Percentiles rank a stretch among this genome's conserved stretches.
phyloP scores from a whole-genome alignment of 2,329 filamentous ascomycete genomes.

The Calonectria leucothoes region DNA sequence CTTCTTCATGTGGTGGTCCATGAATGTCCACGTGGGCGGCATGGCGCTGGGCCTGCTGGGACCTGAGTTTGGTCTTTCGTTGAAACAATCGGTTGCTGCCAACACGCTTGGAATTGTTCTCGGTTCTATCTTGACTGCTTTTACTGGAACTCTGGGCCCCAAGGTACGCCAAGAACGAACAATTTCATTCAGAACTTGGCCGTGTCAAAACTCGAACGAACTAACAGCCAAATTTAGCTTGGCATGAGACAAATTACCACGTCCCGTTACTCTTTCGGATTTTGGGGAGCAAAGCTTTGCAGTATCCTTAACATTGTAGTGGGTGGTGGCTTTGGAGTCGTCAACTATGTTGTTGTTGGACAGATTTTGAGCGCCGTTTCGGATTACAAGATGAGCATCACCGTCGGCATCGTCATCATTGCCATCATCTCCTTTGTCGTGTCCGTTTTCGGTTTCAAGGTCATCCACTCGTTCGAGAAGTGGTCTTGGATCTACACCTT shows the following conservation, averaged over 20 bases:
- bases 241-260: slow-evolving; percentile 29
- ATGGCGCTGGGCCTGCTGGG: slow-evolving; percentile 12
- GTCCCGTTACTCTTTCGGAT: slow-evolving; percentile 30
- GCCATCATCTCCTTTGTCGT: slow-evolving; percentile 33
- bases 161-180: slow-evolving; percentile 13
- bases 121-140: slow-evolving; percentile 4
- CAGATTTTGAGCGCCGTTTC: slow-evolving; percentile 37
- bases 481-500: slow-evolving; percentile 35
- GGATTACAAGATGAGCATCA: slow-evolving; percentile 30
- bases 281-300: slow-evolving; percentile 37
- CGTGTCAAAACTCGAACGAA: background rate
- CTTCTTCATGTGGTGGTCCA: slow-evolving; percentile 19
- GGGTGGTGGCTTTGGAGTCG: slow-evolving; percentile 32
- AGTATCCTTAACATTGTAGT: slow-evolving; percentile 36
- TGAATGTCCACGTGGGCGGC: slow-evolving; percentile 13
- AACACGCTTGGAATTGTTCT: slow-evolving; percentile 4
- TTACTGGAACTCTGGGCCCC: slow-evolving; percentile 16
- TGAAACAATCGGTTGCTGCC: slow-evolving; percentile 3
- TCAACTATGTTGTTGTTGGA: slow-evolving; percentile 34
- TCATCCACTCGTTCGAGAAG: slow-evolving; percentile 37
- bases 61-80: slow-evolving; percentile 15
- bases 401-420: slow-evolving; percentile 36
- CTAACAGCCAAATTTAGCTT: slow-evolving; percentile 4
- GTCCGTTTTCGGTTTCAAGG: slow-evolving; percentile 34
- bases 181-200: background rate